Evolutionary conservation across 768 basidiomycete species (phyloP), one percentile per base, ranked within the genome.

Genomic region (Rhizopogon rudus): DNA sequence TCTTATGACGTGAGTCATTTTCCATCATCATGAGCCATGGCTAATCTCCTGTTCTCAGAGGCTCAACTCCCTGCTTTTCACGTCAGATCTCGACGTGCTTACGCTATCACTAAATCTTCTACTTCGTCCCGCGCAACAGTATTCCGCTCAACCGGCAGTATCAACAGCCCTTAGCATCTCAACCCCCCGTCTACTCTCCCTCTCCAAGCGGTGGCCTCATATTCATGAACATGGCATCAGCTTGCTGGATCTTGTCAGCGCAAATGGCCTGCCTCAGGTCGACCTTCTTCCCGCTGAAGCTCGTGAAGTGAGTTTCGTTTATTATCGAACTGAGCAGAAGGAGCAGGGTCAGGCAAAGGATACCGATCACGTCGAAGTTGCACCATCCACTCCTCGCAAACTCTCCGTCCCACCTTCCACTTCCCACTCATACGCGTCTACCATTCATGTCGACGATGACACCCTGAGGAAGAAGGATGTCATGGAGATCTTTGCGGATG

Each of bases 41-140:
- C 20, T 44, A 20, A 33, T 49, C 55, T 51, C 40, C 41, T 43
- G 45, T 54, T 40, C 43, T 14, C 66, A 99, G 96, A 90, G 94
- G 57, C 75, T 98, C 60, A 93, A 91, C 70, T 87, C 88, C 65
- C 77, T 99, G 35, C 78, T 98, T 59, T 85, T 84, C 65, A 91
- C 92, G 6, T 87, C 87, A 28, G 96, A 98, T 74, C 76, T 97
- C 57, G 93, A 97, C 65, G 78, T 98, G 43, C 78, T 98, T 42
- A 82, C 92, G 53, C 74, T 90, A 33, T 81, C 93, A 35, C 77
- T 98, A 56, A 88, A 90, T 61, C 81, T 98, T 44, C 77, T 97
- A 48, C 81, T 98, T 29, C 88, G 97, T 33, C 95, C 96, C 2
- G 87, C 93, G 4, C 95, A 98, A 65, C 95, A 98, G 67, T 98